These are phyloP conservation scores for Brassica balearica DNA, from an alignment of 441 rosid genomes.

Conservation along the genomic window DNA sequence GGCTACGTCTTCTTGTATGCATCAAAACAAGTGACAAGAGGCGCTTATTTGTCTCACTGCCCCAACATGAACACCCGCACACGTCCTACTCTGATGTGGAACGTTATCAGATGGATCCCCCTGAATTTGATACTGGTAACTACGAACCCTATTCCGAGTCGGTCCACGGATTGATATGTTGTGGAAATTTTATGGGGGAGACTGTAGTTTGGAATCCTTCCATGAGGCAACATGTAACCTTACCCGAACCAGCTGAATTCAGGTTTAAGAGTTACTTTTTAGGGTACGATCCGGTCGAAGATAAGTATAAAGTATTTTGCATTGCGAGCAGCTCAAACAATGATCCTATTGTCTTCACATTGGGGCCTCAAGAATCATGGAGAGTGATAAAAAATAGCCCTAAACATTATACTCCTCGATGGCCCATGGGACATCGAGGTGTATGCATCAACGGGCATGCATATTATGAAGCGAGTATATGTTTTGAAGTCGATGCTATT, in stretches of 20 bases:
- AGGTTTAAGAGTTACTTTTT: not conserved
- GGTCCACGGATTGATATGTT: conserved; percentile 11
- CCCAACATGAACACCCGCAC: not conserved
- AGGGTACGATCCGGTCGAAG: conserved; percentile 26
- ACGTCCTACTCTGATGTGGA: not conserved
- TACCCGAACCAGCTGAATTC: conserved; percentile 11
- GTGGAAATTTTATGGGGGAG: not conserved
- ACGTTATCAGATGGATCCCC: not conserved
- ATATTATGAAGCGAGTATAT: not conserved
- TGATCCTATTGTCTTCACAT: conserved; percentile 5
- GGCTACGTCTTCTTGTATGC: not conserved
- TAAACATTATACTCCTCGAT: not conserved
- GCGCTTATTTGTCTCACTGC: not conserved
- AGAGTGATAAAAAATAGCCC: not conserved
- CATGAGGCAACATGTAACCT: conserved; percentile 22
- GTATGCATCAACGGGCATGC: conserved; percentile 22
- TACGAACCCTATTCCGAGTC: not conserved
- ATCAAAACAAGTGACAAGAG: not conserved
- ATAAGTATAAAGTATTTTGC: conserved; percentile 24
- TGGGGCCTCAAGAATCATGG: conserved; percentile 13
- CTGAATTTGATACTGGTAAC: not conserved
- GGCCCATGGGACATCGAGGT: not conserved
- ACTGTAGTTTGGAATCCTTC: conserved; percentile 10
- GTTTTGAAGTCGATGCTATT: not conserved
- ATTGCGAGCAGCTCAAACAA: not conserved